Evolutionary conservation across 2,329 filamentous ascomycete genomes (phyloP), one percentile per base, ranked within the genome.

Genomic region (Pestalotiopsis sp.): DNA sequence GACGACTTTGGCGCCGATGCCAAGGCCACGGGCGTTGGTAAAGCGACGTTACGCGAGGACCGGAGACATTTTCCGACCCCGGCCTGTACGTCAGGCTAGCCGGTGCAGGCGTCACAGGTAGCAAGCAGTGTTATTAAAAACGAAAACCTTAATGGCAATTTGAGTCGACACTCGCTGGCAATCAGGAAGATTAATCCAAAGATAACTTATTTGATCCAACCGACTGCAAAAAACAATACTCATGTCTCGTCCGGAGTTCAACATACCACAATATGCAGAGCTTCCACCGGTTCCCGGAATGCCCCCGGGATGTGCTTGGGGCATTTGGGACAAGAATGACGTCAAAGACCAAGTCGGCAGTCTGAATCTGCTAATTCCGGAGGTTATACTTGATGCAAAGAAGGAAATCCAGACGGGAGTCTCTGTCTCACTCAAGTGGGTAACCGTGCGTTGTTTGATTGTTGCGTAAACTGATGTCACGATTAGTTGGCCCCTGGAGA

Each of bases 1-100:
- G 3, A 12, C 31, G 13, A 31, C 23, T 17, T 57, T n/a, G 63
- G 5, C 81, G 77, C 11, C 77, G 69, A 86, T 71, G 14, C 76
- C 72, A n/a, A n/a, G n/a, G n/a, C n/a, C n/a, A n/a, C n/a, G n/a
- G n/a, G n/a, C n/a, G n/a, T n/a, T n/a, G n/a, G n/a, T n/a, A n/a
- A n/a, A n/a, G n/a, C n/a, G n/a, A n/a, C n/a, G n/a, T n/a, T n/a
- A n/a, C n/a, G n/a, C n/a, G n/a, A n/a, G 20, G 20, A 23, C 2
- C 20, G 20, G 20, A 23, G 45, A 52, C n/a, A 52, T 52, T 23
- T 52, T 52, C n/a, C 45, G 45, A 9, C 17, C 45, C 45, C 45
- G 45, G 45, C 17, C 6, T n/a, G 14, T 52, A 17, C 23, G 7
- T 7, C 17, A 1, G 41, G 17, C 17, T 45, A 45, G 41, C 41